phyloP scores from a whole-genome alignment of 768 basidiomycete species.

The Lentinula sp. region DNA sequence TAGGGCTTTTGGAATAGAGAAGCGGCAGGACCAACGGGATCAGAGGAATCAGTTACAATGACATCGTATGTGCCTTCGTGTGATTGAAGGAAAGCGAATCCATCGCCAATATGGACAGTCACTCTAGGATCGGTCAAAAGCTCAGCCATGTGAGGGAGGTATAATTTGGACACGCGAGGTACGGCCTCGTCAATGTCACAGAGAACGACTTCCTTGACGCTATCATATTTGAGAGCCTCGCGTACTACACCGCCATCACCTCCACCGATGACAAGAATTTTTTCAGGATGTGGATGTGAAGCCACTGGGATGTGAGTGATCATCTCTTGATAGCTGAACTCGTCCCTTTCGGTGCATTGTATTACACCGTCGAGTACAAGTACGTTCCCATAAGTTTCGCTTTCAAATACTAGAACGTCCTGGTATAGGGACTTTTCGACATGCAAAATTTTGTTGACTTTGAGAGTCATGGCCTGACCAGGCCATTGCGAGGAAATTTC shows the following conservation, averaged over 20 bases:
- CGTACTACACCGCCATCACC: constrained; percentile 98
- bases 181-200: constrained; percentile 99
- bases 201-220: constrained; percentile 87
- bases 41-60: constrained; percentile 98
- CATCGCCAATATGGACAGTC: constrained; percentile 84
- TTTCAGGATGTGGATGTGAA: constrained; percentile 92
- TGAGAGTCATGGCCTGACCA: constrained; percentile 94
- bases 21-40: constrained; percentile 93
- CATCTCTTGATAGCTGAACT: constrained; percentile 99
- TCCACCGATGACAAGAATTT: constrained; percentile 95
- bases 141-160: constrained; percentile 89
- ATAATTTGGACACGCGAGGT: constrained; percentile 88
- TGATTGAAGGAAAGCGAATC: constrained; percentile 93
- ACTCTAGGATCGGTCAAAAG: constrained; percentile 79
- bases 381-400: constrained; percentile 95
- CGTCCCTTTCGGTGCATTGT: constrained; percentile 96
- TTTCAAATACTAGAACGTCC: constrained; percentile 96
- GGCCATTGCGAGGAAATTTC: constrained; percentile 96
- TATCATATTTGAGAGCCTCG: constrained; percentile 91
- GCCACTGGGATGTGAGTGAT: constrained; percentile 96
- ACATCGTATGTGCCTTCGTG: constrained; percentile 88
- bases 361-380: constrained; percentile 93
- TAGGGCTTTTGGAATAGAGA: constrained; percentile 95
- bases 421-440: constrained; percentile 91
- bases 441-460: constrained; percentile 93